Evolutionary conservation across 169 alveolate genomes (phyloP).

Genomic region (Plasmodium coatneyi): DNA sequence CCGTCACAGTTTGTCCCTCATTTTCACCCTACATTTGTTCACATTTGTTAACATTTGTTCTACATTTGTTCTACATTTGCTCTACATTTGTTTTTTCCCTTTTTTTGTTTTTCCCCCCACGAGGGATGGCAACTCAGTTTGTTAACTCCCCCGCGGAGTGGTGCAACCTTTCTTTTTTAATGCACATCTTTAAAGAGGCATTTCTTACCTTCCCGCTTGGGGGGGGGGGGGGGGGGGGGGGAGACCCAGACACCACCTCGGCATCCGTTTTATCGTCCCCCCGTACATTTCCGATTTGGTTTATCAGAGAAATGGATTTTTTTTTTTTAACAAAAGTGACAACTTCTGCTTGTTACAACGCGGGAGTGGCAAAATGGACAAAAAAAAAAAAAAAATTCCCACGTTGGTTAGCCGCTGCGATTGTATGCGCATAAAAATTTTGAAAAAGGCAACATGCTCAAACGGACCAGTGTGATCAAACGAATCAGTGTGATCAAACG

Average conservation of each 20-base stretch:
- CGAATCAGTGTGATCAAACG: too few species aligned
- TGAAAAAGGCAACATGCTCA: neutral
- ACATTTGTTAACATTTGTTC: neutral
- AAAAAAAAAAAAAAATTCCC: neutral
- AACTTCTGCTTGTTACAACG: neutral
- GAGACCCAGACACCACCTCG: neutral
- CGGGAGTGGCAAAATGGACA: neutral
- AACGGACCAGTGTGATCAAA: neutral
- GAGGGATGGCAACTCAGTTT: neutral
- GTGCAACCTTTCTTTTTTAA: neutral
- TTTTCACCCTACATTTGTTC: too few species aligned
- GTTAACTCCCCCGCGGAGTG: neutral
- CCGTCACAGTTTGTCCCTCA: neutral
- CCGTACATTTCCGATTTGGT: neutral
- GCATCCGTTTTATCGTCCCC: neutral
- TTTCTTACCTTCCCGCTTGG: neutral
- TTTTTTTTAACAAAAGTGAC: neutral
- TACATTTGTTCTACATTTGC: neutral
- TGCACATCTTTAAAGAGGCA: neutral
- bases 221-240: neutral
- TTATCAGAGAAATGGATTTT: neutral
- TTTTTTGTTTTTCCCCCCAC: neutral
- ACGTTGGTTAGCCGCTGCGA: neutral
- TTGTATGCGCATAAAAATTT: neutral
- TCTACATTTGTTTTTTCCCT: neutral